Conservation (phyloP, 169 alveolate species). For the Plasmodium gallinaceum region DNA sequence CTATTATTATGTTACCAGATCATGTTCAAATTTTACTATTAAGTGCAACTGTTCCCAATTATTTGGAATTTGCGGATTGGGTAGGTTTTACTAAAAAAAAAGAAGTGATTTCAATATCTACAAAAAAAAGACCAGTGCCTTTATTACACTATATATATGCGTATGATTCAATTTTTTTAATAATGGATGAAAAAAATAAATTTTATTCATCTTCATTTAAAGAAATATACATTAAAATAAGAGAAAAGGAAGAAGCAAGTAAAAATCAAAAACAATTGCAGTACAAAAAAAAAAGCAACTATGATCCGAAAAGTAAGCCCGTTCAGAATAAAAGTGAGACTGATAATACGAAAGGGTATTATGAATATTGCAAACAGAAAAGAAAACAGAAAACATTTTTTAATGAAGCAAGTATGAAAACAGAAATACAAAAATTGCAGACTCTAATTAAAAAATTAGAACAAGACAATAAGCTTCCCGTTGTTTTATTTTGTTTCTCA, state of each 20-base stretch:
- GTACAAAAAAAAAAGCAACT: conserved; percentile 1
- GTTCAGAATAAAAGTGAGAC: conserved; percentile 8
- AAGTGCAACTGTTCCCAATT: conserved; percentile 99
- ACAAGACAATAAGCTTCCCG: conserved; percentile 94
- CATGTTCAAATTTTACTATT: conserved; percentile 94
- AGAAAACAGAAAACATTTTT: conserved; percentile 28
- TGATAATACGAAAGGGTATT: conserved; percentile 24
- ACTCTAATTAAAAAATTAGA: conserved; percentile 84
- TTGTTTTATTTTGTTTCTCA: conserved; percentile 95
- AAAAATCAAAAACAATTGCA: conserved; percentile 60
- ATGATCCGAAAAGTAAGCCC: background rate
- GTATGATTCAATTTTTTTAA: conserved; percentile 56
- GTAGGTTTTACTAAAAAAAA: conserved; percentile 94
- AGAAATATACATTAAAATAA: conserved; percentile 73
- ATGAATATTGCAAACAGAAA: conserved; percentile 67
- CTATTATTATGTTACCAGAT: conserved; percentile 94
- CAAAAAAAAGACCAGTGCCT: conserved; percentile 97
- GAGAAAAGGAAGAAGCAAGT: conserved; percentile 78
- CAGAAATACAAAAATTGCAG: conserved; percentile 89
- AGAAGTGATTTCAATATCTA: conserved; percentile 94
- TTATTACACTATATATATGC: conserved; percentile 93
- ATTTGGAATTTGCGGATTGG: conserved; percentile 99
- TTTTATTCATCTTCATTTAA: conserved; percentile 78
- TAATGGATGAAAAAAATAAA: conserved; percentile 77
- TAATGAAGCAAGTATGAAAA: conserved; percentile 80